These are phyloP conservation scores for Cyclostephanos tholiformis DNA, from an alignment of 108 stramenopile genomes.

Conservation along the genomic window DNA sequence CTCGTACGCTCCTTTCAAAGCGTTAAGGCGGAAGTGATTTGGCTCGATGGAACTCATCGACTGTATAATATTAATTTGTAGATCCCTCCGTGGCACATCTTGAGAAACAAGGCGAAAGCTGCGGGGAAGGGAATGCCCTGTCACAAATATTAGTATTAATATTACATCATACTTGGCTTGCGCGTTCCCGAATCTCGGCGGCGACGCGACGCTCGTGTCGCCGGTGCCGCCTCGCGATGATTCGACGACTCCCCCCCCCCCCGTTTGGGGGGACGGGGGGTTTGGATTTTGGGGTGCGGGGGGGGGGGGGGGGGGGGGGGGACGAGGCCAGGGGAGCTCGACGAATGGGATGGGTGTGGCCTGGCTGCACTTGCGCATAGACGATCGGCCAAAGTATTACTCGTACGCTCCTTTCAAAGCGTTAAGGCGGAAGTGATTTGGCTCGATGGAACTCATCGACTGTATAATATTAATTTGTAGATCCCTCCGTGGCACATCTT, in stretches of 20 bases:
- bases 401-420: constrained; percentile 55
- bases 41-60: neutral
- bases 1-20: constrained; percentile 57
- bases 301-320: constrained; percentile 20
- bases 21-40: constrained; percentile 40
- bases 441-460: neutral
- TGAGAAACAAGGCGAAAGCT: neutral
- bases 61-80: neutral
- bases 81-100: neutral
- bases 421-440: constrained; percentile 41
- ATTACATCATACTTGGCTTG: constrained; percentile 28
- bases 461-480: neutral
- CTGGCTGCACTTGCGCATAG: constrained; percentile 85
- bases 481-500: neutral
- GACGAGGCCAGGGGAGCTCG: constrained; percentile 35
- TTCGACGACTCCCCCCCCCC: constrained; percentile 52
- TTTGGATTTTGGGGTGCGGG: constrained; percentile 60
- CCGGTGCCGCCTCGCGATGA: constrained; percentile 37
- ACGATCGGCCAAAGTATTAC: constrained; percentile 85
- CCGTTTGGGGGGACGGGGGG: constrained; percentile 49
- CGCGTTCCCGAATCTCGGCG: constrained; percentile 67
- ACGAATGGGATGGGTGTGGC: constrained; percentile 81
- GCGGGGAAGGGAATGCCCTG: too few species aligned
- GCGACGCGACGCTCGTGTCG: constrained; percentile 60
- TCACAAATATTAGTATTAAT: too few species aligned